Base-by-base conservation (phyloP, 1,139 yeast genomes). In the Chernovozyma aurita region DNA sequence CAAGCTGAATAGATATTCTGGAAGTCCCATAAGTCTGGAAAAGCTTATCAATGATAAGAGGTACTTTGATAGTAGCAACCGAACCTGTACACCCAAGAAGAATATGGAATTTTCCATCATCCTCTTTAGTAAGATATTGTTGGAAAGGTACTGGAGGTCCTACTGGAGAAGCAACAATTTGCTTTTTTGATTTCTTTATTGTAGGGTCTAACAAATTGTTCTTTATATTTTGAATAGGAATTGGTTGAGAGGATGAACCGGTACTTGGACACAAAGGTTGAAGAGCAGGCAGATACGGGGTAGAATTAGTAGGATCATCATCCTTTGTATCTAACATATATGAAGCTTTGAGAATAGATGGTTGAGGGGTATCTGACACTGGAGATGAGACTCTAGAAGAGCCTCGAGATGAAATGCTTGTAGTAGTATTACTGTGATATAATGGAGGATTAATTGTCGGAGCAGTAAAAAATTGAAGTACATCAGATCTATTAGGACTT, bases 71-170 rank as follows among this genome's bases (percentile, higher is more conserved):
- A 3, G 97, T 86, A 4, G 98, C 98, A 4, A 92, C 97, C 1
- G 95, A 85, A 1, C 98, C 99, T 1, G 97, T 87, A 25, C 95
- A 95, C 15, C 95, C 97, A 30, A 92, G 67, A 39, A 92, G 66
- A 29, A 92, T 81, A 58, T 92, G 97, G 39, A 86, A 71, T 53
- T 88, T 88, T 28, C 80, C 80, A 53, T 84, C 94, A 52, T 84
- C 92, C 49, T 80, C 80, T 48, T 78, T 79, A 35, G 76, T 72
- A 39, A 84, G 65, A 52, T 77, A 83, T 47, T 82, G 80, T 32
- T 82, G 82, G 51, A 84, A 84, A 15, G 90, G 90, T 2, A 81
- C 81, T 24, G 81, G 78, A 1, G 87, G 85, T 0, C 81, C 85
- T 3, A 68, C 73, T 2, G 84, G 85, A 3, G 81, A 64, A 17